Conservation (phyloP, 208 protist species). For the Leishmania aethiopica region DNA sequence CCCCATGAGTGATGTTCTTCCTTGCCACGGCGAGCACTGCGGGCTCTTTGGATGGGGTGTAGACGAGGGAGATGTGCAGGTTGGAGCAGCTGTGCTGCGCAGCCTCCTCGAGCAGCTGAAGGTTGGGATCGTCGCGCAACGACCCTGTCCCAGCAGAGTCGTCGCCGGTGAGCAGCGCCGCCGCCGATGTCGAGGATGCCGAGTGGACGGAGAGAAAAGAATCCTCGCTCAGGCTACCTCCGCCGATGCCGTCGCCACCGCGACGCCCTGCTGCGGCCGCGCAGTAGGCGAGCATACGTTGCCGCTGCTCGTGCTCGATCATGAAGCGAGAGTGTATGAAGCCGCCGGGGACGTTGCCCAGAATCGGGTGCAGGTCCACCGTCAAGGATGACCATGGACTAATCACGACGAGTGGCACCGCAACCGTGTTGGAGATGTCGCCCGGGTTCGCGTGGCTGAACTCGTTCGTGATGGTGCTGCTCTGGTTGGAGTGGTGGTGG, state of each 20-base stretch:
- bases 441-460: not conserved
- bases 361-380: constrained; percentile 30
- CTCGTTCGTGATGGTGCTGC: not conserved
- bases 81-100: constrained; percentile 26
- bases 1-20: constrained; percentile 22
- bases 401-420: constrained; percentile 18
- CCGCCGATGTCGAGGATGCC: constrained; percentile 12
- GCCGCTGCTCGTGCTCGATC: constrained; percentile 38
- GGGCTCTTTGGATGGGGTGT: constrained; percentile 14
- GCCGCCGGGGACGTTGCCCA: constrained; percentile 9
- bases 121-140: constrained; percentile 12
- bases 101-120: constrained; percentile 32
- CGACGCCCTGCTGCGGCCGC: constrained; percentile 18
- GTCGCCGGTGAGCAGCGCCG: constrained; percentile 15
- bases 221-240: constrained; percentile 16
- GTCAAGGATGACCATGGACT: constrained; percentile 31
- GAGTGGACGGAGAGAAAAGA: constrained; percentile 36
- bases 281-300: constrained; percentile 33
- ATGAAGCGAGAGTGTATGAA: constrained; percentile 42
- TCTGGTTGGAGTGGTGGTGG: not conserved
- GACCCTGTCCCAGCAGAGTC: constrained; percentile 2
- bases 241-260: constrained; percentile 5
- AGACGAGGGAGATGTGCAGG: constrained; percentile 18
- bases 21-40: constrained; percentile 25
- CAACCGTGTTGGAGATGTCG: not conserved